Percentiles rank a stretch among this genome's conserved stretches.
phyloP scores from a whole-genome alignment of 2,329 filamentous ascomycete genomes.

The Colletotrichum viniferum region DNA sequence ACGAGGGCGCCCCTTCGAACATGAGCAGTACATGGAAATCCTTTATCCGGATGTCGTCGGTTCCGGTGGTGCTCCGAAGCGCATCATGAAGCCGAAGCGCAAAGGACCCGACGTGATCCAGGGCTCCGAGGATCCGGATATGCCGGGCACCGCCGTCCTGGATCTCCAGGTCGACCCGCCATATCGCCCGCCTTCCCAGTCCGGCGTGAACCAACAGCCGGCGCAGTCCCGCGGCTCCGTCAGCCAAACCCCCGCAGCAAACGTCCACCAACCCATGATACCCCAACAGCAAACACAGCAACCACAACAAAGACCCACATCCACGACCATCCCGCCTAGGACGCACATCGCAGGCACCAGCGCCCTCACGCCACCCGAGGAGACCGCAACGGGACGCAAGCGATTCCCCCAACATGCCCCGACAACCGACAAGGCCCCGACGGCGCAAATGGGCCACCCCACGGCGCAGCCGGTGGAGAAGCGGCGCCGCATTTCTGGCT shows the following conservation, averaged over 20 bases:
- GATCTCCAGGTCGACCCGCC: conserved; percentile 43
- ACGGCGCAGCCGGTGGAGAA: conserved; percentile 30
- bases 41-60: conserved; percentile 65
- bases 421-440: conserved; percentile 14
- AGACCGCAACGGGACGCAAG: conserved; percentile 50
- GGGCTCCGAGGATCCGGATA: conserved; percentile 48
- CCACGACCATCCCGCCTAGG: conserved; percentile 42
- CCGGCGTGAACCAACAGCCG: conserved; percentile 21
- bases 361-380: conserved; percentile 61
- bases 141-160: conserved; percentile 52
- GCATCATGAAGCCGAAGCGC: conserved; percentile 60
- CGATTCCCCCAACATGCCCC: conserved; percentile 32
- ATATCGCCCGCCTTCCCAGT: conserved; percentile 25
- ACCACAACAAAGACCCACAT: conserved; percentile 31
- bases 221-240: conserved; percentile 30
- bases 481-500: conserved; percentile 37
- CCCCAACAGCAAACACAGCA: conserved; percentile 24
- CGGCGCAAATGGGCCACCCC: conserved; percentile 18
- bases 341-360: conserved; percentile 43
- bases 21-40: conserved; percentile 65
- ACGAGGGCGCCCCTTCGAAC: conserved; percentile 61
- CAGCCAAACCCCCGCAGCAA: conserved; percentile 31
- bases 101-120: conserved; percentile 51
- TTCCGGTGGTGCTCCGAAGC: conserved; percentile 63
- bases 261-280: conserved; percentile 25